Conservation (phyloP, 257 asterid genomes). For the Nicotiana obtusifolia region DNA sequence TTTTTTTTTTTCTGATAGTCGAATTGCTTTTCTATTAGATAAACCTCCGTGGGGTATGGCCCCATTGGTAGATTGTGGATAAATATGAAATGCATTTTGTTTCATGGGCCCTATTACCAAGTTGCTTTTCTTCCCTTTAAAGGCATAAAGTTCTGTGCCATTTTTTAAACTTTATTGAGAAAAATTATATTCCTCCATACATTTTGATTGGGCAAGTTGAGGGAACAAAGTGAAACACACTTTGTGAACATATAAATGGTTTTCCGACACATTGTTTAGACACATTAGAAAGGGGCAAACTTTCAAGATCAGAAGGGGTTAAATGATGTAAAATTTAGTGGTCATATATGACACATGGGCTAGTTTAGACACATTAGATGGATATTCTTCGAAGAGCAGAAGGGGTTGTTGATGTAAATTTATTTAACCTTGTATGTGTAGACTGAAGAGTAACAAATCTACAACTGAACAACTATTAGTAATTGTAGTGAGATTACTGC, state of each 20-base stretch:
- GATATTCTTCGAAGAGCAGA: no score
- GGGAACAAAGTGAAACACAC: conserved; percentile 2
- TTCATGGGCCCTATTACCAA: background rate
- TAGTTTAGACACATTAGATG: no score
- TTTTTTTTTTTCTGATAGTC: background rate
- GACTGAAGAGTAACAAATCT: no score
- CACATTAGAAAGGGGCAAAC: background rate
- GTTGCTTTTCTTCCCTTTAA: conserved; percentile 7
- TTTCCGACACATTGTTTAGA: background rate
- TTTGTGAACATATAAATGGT: background rate
- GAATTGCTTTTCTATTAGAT: background rate
- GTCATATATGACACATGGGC: background rate
- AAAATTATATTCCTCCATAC: background rate
- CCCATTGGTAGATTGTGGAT: conserved; percentile 8
- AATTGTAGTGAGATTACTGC: no score
- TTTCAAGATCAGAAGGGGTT: background rate
- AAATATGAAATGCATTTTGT: background rate
- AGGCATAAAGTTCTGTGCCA: background rate
- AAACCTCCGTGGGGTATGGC: background rate
- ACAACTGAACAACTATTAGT: no score
- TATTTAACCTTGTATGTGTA: no score
- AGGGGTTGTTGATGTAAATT: no score
- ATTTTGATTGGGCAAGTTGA: background rate
- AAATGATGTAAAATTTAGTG: background rate
- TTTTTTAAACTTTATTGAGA: background rate